These are phyloP conservation scores for Miscanthus lutarioriparius DNA, from an alignment of 176 grass and related monocot species.

Conservation along the genomic window DNA sequence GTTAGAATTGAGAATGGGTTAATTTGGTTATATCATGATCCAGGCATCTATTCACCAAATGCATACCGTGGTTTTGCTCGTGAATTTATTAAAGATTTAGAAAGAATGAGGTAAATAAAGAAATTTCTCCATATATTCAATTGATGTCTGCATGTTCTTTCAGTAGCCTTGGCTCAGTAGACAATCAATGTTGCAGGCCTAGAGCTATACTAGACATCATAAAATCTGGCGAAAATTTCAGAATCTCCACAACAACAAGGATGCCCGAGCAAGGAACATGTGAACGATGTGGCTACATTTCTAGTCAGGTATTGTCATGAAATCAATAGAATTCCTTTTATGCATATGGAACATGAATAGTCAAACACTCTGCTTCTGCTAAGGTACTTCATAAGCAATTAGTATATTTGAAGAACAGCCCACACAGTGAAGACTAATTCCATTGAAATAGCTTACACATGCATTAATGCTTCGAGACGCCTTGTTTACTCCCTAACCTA, in stretches of 20 bases:
- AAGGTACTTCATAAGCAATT: not conserved
- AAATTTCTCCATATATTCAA: not conserved
- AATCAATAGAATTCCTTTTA: not conserved
- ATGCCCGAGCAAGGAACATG: slow-evolving; percentile 96
- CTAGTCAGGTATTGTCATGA: slow-evolving; percentile 65
- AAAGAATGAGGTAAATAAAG: slow-evolving; percentile 71
- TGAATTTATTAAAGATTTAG: slow-evolving; percentile 98
- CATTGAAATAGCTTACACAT: not conserved
- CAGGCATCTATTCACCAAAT: slow-evolving; percentile 93
- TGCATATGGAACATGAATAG: slow-evolving; percentile 3
- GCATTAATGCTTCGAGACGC: not conserved
- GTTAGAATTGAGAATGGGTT: not conserved
- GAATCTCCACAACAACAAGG: slow-evolving; percentile 78
- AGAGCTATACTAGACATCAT: slow-evolving; percentile 95
- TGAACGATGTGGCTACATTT: slow-evolving; percentile 83
- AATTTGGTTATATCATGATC: slow-evolving; percentile 22
- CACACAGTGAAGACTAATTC: not conserved
- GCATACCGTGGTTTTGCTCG: slow-evolving; percentile 97
- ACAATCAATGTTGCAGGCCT: slow-evolving; percentile 55
- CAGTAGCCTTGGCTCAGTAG: not conserved
- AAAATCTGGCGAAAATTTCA: slow-evolving; percentile 87
- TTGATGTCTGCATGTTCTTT: not conserved
- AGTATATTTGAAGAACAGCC: not conserved
- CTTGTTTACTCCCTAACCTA: not conserved
- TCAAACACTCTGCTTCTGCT: not conserved